phyloP scores from a whole-genome alignment of 2,329 filamentous ascomycete genomes.

The Cylindrodendrum hubeiense region DNA sequence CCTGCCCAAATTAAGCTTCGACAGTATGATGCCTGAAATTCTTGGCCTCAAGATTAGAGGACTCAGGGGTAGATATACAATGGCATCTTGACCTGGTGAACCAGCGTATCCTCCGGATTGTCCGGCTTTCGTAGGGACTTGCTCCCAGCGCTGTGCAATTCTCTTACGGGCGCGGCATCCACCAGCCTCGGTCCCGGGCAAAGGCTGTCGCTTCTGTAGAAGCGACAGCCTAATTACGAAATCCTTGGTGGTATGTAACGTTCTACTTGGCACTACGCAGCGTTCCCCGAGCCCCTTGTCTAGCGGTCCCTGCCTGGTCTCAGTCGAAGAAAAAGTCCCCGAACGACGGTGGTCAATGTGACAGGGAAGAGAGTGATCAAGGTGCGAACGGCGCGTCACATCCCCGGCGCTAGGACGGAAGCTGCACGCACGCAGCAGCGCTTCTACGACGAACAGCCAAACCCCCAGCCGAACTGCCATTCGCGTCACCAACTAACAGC shows the following conservation, averaged over 20 bases:
- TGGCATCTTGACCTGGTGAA: conserved; percentile 1
- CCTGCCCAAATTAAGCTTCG: conserved; percentile 1
- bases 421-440: conserved; percentile 6
- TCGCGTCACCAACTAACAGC: conserved; percentile 20
- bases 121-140: neutral
- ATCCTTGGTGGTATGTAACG: neutral
- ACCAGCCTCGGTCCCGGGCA: neutral
- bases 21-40: conserved; percentile 8
- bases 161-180: neutral
- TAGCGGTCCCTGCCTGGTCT: conserved; percentile 1
- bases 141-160: neutral
- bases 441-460: conserved; percentile 2
- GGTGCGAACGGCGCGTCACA: conserved; percentile 33
- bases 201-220: neutral
- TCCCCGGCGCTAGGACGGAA: conserved; percentile 17
- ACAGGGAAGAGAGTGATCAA: conserved; percentile 25
- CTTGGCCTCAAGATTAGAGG: conserved; percentile 6
- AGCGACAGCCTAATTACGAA: neutral
- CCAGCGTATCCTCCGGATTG: neutral
- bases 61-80: neutral
- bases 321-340: conserved; percentile 26
- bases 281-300: neutral
- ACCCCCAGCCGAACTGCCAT: conserved; percentile 1
- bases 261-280: neutral
- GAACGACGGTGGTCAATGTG: conserved; percentile 22